Percentiles rank a stretch among this genome's conserved stretches.
Evolutionary conservation across 495 filamentous ascomycete species (phyloP).

Genomic region (Aspergillus cavernicola): DNA sequence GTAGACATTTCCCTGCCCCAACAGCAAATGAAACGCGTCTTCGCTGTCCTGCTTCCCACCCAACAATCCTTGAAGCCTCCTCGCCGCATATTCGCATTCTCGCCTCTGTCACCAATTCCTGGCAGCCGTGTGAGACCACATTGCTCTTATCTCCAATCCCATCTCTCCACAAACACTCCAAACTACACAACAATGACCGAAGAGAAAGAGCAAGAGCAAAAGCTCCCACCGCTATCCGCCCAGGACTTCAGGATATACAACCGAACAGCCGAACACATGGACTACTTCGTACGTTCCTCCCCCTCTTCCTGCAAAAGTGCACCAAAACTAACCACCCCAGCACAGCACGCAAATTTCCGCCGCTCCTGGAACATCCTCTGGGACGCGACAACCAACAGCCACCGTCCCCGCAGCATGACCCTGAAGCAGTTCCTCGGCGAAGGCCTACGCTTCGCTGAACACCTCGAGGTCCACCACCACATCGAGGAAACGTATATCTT

Average conservation of each 20-base stretch:
- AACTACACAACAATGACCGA: too few relatives aligned
- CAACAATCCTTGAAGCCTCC: too few relatives aligned
- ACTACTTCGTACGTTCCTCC: neutral
- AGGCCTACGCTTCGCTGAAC: conserved; percentile 4
- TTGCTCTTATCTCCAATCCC: too few relatives aligned
- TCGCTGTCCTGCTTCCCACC: too few relatives aligned
- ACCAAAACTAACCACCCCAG: neutral
- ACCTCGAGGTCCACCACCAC: conserved; percentile 3
- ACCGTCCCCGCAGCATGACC: neutral
- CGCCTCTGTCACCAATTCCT: too few relatives aligned
- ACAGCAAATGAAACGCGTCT: too few relatives aligned
- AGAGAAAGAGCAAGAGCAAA: too few relatives aligned
- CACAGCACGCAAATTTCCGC: conserved; percentile 4
- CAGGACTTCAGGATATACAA: conserved; percentile 1
- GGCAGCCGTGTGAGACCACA: too few relatives aligned
- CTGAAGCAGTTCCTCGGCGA: conserved; percentile 3
- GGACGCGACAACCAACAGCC: neutral
- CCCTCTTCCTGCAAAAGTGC: neutral
- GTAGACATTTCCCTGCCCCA: too few relatives aligned
- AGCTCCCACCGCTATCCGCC: neutral
- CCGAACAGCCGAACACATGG: conserved; percentile 1
- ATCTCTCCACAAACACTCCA: too few relatives aligned
- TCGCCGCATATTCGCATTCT: too few relatives aligned
- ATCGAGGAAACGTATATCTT: conserved; percentile 10
- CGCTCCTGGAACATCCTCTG: conserved; percentile 5